Conservation (phyloP, 306 rosid genomes). For the Prunus fruticosa region DNA sequence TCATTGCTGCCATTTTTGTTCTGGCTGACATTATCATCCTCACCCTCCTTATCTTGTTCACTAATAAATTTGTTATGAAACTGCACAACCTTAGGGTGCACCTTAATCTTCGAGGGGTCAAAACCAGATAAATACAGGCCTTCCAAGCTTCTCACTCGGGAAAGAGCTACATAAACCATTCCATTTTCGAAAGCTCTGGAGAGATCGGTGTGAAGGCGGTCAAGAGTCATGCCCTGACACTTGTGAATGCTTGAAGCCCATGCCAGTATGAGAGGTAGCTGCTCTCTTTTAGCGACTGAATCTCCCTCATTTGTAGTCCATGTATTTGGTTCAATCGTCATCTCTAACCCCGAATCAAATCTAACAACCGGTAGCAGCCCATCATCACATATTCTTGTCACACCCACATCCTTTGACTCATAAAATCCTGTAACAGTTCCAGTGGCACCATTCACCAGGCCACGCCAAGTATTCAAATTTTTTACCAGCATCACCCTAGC, state of each 20-base stretch:
- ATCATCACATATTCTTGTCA: slow-evolving; percentile 11
- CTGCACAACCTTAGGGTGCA: slow-evolving; percentile 38
- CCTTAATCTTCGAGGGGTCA: slow-evolving; percentile 29
- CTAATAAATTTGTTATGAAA: slow-evolving; percentile 31
- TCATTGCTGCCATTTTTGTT: slow-evolving; percentile 1
- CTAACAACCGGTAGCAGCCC: slow-evolving; percentile 38
- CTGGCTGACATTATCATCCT: slow-evolving; percentile 12
- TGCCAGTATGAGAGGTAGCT: slow-evolving; percentile 53
- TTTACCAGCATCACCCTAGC: slow-evolving; percentile 63
- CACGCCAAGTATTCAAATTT: slow-evolving; percentile 34
- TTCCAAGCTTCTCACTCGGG: slow-evolving; percentile 45
- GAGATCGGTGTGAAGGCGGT: slow-evolving; percentile 37
- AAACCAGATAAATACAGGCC: slow-evolving; percentile 50
- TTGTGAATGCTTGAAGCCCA: slow-evolving; percentile 64
- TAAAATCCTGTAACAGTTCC: slow-evolving; percentile 42
- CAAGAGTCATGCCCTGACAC: slow-evolving; percentile 64
- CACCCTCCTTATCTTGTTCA: slow-evolving; percentile 1
- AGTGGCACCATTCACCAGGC: slow-evolving; percentile 56
- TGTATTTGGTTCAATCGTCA: slow-evolving; percentile 29
- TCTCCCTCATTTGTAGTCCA: slow-evolving; percentile 41
- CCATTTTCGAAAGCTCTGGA: slow-evolving; percentile 46
- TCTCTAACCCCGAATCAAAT: slow-evolving; percentile 40
- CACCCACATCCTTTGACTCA: not conserved
- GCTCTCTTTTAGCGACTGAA: slow-evolving; percentile 37
- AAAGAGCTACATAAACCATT: slow-evolving; percentile 54